Conservation (phyloP, 495 filamentous ascomycete genomes). For the Cercophora newfieldiana region DNA sequence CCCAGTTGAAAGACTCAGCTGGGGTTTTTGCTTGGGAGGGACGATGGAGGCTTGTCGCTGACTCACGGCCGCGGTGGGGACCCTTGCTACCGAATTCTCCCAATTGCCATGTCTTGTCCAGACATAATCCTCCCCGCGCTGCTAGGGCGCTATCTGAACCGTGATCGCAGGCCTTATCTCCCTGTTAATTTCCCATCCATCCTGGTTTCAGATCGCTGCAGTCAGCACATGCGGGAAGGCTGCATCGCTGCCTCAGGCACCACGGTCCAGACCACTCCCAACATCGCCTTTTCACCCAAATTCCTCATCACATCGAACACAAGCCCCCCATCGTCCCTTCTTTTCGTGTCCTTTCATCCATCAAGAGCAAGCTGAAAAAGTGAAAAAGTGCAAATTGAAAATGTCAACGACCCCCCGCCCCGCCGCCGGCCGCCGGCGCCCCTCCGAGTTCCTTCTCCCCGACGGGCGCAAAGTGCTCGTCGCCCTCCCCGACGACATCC, state of each 20-base stretch:
- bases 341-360: background rate
- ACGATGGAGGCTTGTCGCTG: background rate
- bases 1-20: no score
- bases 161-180: background rate
- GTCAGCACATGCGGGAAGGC: background rate
- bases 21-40: no score
- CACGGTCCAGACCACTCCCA: background rate
- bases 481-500: constrained; percentile 53
- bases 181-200: background rate
- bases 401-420: background rate
- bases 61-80: background rate
- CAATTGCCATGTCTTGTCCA: background rate
- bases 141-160: background rate
- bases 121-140: background rate
- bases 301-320: background rate
- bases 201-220: background rate
- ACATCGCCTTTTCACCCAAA: background rate
- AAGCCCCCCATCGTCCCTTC: no score
- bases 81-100: background rate
- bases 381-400: background rate
- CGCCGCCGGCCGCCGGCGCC: constrained; percentile 31
- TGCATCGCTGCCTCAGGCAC: background rate
- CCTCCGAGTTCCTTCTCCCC: constrained; percentile 53
- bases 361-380: background rate
- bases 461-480: constrained; percentile 57